Evolutionary conservation across 2,329 filamentous ascomycete species (phyloP).

Genomic region (Alternaria arborescens): DNA sequence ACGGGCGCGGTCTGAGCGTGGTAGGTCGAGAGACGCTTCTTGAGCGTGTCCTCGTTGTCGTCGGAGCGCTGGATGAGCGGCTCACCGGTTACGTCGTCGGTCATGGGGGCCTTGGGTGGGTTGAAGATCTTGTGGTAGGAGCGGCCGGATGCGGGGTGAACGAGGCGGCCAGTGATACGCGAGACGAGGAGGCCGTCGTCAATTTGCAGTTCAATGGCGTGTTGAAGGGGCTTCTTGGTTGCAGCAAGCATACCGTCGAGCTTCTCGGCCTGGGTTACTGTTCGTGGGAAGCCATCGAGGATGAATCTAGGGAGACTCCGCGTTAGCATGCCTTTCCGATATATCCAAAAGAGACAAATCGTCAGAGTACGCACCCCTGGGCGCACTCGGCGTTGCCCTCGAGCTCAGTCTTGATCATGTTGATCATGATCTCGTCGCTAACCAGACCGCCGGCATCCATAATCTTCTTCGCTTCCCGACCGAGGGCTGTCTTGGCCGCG

Average conservation of each 20-base stretch:
- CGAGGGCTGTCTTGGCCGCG: slow-evolving; percentile 93
- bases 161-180: slow-evolving; percentile 92
- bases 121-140: slow-evolving; percentile 99
- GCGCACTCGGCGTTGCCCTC: slow-evolving; percentile 94
- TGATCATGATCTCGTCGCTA: slow-evolving; percentile 98
- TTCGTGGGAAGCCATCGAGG: slow-evolving; percentile 97
- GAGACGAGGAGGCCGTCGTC: slow-evolving; percentile 93
- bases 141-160: slow-evolving; percentile 95
- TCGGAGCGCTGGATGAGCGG: slow-evolving; percentile 95
- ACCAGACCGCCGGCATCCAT: slow-evolving; percentile 99
- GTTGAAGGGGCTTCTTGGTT: slow-evolving; percentile 85
- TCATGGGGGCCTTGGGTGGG: slow-evolving; percentile 93
- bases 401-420: slow-evolving; percentile 99
- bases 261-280: slow-evolving; percentile 91
- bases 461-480: slow-evolving; percentile 98
- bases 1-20: slow-evolving; percentile 93
- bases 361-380: slow-evolving; percentile 73
- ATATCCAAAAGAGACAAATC: not conserved
- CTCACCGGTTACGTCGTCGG: slow-evolving; percentile 95
- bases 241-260: slow-evolving; percentile 88
- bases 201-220: slow-evolving; percentile 96
- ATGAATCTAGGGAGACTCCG: slow-evolving; percentile 75
- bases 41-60: slow-evolving; percentile 94
- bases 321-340: slow-evolving; percentile 6
- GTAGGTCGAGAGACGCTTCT: slow-evolving; percentile 93